Base-by-base conservation (phyloP, 306 rosid species). In the Casuarina equisetifolia region DNA sequence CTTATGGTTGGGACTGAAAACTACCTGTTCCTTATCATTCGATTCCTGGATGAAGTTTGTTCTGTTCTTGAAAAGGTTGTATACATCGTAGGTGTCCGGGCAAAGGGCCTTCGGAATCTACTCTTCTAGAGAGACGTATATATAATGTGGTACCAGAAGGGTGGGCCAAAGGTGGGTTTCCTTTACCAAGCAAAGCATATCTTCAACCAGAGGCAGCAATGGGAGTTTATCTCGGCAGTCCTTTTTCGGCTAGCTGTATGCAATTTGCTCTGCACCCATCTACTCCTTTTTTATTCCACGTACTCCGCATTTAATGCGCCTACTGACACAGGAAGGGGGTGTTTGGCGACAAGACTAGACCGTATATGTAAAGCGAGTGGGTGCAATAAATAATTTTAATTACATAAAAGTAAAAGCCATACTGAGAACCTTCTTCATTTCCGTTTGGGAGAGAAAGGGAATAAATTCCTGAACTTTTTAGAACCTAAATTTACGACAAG, bases 191-290 rank as follows among this genome's bases (percentile, higher is more conserved):
- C 67, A 78, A 79, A 82, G 79, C 83, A 77, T 82, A 85, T 85
- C 82, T 50, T 78, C 58, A 82, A 87, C 74, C 5, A 49, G 83
- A 69, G 88, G 90, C 85, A 54, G 82, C 50, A 54, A 76, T 73
- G 55, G 79, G 10, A 3, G 9, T 48, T 8, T 48, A 59, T 6
- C 13, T 35, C 68, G 49, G 73, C 10, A 39, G 44, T 38, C 55
- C 74, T 42, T 42, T 74, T 64, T 51, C 45, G 38, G 66, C 76
- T 62, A 81, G 89, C 82, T 82, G 89, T 77, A 66, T 49, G 20
- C 82, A 85, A 82, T 57, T 76, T 52, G n/a, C 74, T 20, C 36
- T 17, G 9, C 17, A 4, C 32, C 13, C 13, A 2, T 63, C 70
- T 4, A 53, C n/a, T 1, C 19, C 19, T 36, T 5, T 19, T 9